Percentiles rank a stretch among this genome's conserved stretches.
These are phyloP conservation scores for Fusarium concolor DNA, from an alignment of 2,329 filamentous ascomycete genomes.

Conservation along the genomic window DNA sequence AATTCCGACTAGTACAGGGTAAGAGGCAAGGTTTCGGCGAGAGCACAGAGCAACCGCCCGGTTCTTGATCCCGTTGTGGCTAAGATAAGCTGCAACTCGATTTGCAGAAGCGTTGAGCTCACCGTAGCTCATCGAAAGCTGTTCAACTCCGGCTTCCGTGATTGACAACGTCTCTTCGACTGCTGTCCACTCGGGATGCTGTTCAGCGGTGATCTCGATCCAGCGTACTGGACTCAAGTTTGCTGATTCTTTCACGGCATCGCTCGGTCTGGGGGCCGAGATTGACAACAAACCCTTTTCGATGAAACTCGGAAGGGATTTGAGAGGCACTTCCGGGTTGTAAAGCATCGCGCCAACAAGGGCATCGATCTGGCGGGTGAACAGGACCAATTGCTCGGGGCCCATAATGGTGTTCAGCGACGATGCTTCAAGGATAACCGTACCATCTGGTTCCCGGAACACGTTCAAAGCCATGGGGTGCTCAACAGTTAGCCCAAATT, in stretches of 20 bases:
- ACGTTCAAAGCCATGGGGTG: conserved; percentile 11
- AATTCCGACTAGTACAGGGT: conserved; percentile 5
- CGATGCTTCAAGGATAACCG: conserved; percentile 3
- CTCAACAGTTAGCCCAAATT: conserved; percentile 4
- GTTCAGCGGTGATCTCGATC: conserved; percentile 1
- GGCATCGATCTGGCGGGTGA: background rate
- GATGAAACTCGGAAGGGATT: background rate
- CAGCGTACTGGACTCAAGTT: background rate
- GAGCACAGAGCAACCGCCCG: conserved; percentile 6
- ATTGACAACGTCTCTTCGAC: conserved; percentile 13
- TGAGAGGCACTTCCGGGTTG: background rate
- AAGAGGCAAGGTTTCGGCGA: background rate
- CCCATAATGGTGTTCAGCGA: conserved; percentile 6
- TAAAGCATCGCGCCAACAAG: conserved; percentile 3
- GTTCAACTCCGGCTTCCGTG: background rate
- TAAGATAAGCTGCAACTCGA: conserved; percentile 3
- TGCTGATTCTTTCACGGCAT: background rate
- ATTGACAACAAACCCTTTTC: background rate
- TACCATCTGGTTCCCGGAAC: background rate
- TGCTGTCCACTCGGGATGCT: conserved; percentile 7
- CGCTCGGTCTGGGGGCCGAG: background rate
- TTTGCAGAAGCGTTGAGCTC: conserved; percentile 2
- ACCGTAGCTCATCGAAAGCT: background rate
- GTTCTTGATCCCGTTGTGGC: background rate
- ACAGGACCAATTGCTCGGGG: background rate